phyloP scores from a whole-genome alignment of 1,284 basidiomycete genomes.

The Cystobasidium sp. region DNA sequence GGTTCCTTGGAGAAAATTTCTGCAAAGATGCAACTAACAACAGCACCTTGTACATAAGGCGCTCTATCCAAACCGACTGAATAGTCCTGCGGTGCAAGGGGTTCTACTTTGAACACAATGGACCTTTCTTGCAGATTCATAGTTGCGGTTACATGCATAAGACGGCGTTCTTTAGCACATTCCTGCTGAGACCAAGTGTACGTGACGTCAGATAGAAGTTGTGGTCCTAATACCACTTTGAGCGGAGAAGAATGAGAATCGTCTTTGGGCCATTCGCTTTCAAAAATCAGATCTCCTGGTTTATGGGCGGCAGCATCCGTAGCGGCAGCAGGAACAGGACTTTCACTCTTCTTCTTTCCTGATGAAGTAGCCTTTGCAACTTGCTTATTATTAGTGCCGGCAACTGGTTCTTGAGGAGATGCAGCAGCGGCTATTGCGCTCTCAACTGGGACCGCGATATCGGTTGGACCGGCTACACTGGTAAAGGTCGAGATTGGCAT shows the following conservation, averaged over 20 bases:
- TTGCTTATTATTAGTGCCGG: neutral
- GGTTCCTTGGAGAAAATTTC: neutral
- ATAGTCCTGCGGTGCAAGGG: slow-evolving; percentile 2
- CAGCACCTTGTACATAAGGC: slow-evolving; percentile 9
- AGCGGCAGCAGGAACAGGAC: neutral
- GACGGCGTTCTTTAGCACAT: slow-evolving; percentile 14
- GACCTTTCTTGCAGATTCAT: neutral
- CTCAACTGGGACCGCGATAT: neutral
- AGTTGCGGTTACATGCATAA: slow-evolving; percentile 8
- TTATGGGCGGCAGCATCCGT: neutral
- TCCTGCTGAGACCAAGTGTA: slow-evolving; percentile 22
- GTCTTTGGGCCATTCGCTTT: slow-evolving; percentile 15
- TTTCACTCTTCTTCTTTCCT: neutral
- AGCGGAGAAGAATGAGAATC: neutral
- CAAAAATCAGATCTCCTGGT: slow-evolving; percentile 14
- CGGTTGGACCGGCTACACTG: no score
- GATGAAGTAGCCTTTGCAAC: neutral
- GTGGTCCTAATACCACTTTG: neutral
- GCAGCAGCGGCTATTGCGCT: neutral
- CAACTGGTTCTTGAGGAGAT: neutral
- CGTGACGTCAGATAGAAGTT: neutral
- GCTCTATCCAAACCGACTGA: neutral
- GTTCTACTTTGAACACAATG: neutral
- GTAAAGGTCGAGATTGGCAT: no score
- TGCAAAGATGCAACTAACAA: slow-evolving; percentile 28